Conservation (phyloP, 306 rosid genomes). For the Phaseolus lunatus region DNA sequence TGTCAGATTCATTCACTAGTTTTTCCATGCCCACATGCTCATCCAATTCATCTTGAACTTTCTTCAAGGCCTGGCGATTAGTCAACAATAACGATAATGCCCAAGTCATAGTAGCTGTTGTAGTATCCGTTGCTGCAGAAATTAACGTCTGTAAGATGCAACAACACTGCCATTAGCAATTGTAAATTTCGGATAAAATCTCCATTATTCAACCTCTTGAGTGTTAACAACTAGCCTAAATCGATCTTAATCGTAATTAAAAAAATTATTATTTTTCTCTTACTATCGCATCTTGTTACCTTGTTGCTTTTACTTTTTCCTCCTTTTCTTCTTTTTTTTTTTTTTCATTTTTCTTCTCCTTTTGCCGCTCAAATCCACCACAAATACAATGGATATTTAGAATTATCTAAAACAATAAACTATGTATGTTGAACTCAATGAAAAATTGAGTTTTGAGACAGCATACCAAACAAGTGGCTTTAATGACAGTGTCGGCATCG, state of each 20-base stretch:
- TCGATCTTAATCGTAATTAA: neutral
- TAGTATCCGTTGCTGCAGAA: constrained; percentile 60
- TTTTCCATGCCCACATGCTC: constrained; percentile 59
- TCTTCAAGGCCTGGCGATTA: constrained; percentile 15
- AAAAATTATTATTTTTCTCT: too few species aligned
- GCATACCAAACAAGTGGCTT: constrained; percentile 58
- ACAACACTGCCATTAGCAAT: neutral
- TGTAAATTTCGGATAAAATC: too few species aligned
- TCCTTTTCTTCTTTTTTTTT: too few species aligned
- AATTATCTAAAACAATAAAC: too few species aligned
- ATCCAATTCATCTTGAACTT: constrained; percentile 7
- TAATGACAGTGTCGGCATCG: constrained; percentile 52
- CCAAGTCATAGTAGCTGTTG: constrained; percentile 49
- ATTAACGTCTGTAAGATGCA: constrained; percentile 46
- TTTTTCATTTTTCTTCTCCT: too few species aligned
- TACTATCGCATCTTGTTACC: too few species aligned
- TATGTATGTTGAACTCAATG: too few species aligned
- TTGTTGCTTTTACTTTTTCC: too few species aligned
- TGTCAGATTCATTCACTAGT: constrained; percentile 58
- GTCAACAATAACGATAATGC: constrained; percentile 37
- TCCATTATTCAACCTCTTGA: neutral
- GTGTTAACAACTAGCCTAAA: neutral
- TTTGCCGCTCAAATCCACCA: too few species aligned
- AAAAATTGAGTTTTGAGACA: too few species aligned
- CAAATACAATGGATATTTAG: too few species aligned